phyloP scores from a whole-genome alignment of 495 filamentous ascomycete species.

The Endocarpon pusillum region DNA sequence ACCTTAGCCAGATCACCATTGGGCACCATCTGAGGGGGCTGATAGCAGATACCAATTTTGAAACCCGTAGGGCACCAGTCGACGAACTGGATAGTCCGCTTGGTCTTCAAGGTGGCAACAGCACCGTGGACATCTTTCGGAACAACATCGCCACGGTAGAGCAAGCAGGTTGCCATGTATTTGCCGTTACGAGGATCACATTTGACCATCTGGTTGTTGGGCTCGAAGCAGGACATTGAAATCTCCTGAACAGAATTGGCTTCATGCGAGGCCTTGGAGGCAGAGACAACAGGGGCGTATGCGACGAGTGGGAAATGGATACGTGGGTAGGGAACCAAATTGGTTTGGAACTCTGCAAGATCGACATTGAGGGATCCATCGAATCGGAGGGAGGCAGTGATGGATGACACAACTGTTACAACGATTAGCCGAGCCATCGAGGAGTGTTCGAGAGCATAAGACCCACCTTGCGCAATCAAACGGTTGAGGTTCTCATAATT shows the following conservation, averaged over 20 bases:
- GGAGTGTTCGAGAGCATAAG: background rate
- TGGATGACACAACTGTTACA: constrained; percentile 68
- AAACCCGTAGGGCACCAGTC: constrained; percentile 99
- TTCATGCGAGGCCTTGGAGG: constrained; percentile 87
- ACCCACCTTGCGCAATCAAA: constrained; percentile 80
- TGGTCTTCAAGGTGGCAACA: constrained; percentile 91
- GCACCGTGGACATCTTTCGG: constrained; percentile 86
- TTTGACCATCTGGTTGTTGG: constrained; percentile 95
- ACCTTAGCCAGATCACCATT: constrained; percentile 95
- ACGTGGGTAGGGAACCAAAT: constrained; percentile 94
- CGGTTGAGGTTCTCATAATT: constrained; percentile 98
- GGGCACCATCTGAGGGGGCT: constrained; percentile 85
- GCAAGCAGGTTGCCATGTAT: constrained; percentile 97
- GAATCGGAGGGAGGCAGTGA: constrained; percentile 95
- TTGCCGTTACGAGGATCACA: constrained; percentile 97
- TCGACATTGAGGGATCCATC: constrained; percentile 98
- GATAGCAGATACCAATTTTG: constrained; percentile 99
- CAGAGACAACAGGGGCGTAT: constrained; percentile 87
- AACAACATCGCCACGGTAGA: constrained; percentile 97
- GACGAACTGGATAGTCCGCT: constrained; percentile 96
- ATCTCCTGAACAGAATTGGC: constrained; percentile 53
- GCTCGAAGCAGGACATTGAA: constrained; percentile 55
- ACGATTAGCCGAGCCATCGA: constrained; percentile 2
- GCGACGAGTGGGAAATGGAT: constrained; percentile 98
- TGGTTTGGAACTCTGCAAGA: constrained; percentile 99